These are phyloP conservation scores for Salicornia ramosissima DNA, from an alignment of 148 eudicot species.

Conservation along the genomic window DNA sequence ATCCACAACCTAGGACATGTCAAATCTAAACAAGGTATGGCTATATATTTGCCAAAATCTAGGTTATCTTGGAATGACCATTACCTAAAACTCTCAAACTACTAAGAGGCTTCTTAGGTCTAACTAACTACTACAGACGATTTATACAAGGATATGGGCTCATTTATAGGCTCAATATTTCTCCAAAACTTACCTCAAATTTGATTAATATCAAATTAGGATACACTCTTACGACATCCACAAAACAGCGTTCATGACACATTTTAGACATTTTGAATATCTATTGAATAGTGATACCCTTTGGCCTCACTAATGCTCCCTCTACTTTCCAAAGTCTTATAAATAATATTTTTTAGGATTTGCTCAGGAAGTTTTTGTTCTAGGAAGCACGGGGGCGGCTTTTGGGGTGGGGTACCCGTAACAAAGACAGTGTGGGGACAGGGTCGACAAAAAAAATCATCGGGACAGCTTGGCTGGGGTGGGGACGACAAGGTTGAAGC, in stretches of 20 bases:
- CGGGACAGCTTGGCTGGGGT: too few relatives aligned
- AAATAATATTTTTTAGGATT: not conserved
- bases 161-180: not conserved
- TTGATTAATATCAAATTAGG: too few relatives aligned
- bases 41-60: not conserved
- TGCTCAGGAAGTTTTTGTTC: not conserved
- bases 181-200: too few relatives aligned
- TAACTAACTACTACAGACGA: not conserved
- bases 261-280: not conserved
- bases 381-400: too few relatives aligned
- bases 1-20: not conserved
- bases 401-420: too few relatives aligned
- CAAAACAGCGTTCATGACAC: not conserved
- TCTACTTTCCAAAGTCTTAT: not conserved
- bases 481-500: too few relatives aligned
- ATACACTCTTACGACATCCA: too few relatives aligned
- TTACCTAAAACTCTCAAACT: not conserved
- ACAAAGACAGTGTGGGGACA: too few relatives aligned
- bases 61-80: not conserved
- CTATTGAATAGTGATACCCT: not conserved
- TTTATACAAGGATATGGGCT: not conserved
- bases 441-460: too few relatives aligned
- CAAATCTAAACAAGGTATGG: not conserved
- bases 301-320: constrained; percentile 11
- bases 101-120: not conserved